Conservation (phyloP, 306 rosid genomes). For the Vigna hirtella region DNA sequence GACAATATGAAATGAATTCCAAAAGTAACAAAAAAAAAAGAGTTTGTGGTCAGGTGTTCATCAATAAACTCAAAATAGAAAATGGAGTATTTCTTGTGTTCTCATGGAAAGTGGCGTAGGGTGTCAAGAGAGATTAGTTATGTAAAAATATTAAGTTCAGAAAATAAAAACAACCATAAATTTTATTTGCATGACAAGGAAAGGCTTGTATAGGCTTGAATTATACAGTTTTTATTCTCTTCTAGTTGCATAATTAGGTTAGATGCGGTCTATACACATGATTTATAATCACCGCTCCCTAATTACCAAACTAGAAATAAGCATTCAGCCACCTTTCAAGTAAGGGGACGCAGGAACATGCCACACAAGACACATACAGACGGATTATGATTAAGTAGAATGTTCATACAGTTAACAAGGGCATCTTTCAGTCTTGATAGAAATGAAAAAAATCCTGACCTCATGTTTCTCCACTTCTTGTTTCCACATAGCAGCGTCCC, state of each 20-base stretch:
- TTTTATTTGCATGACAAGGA: neutral
- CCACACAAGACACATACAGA: neutral
- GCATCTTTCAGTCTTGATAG: neutral
- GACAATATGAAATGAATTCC: constrained; percentile 11
- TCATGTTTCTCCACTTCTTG: constrained; percentile 61
- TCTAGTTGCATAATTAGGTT: neutral
- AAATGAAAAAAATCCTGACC: constrained; percentile 51
- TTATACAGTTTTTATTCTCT: neutral
- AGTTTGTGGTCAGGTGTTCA: neutral
- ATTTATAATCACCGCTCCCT: neutral
- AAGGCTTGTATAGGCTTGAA: neutral
- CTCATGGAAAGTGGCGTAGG: neutral
- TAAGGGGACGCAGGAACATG: neutral
- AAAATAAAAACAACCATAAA: neutral
- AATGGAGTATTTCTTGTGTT: neutral
- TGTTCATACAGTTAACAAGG: constrained; percentile 22
- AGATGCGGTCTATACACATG: neutral
- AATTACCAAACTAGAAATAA: neutral
- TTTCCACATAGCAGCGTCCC: constrained; percentile 68
- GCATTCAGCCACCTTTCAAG: neutral
- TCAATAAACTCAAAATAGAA: constrained; percentile 11
- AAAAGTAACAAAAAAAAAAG: neutral
- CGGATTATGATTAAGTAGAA: neutral
- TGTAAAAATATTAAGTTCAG: neutral
- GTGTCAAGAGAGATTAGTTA: neutral